Percentiles rank a stretch among this genome's conserved stretches.
Evolutionary conservation across 139 green algal species (phyloP).

Genomic region (Coccomyxa sp.): DNA sequence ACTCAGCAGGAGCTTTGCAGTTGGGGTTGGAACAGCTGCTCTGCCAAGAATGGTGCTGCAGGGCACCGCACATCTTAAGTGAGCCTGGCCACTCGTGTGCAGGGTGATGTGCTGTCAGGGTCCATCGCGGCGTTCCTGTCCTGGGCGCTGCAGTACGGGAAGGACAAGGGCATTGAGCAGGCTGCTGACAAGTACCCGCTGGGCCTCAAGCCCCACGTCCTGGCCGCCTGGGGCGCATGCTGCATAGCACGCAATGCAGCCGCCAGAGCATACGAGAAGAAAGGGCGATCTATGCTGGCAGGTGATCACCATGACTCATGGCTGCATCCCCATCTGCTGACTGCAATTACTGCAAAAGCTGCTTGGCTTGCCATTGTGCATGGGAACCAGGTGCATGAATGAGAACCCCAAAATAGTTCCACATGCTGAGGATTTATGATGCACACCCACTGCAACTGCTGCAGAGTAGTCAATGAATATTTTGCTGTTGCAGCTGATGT

Average conservation of each 20-base stretch:
- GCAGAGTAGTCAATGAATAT: no score
- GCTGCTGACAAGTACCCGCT: neutral
- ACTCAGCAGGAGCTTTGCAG: neutral
- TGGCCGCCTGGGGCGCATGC: constrained; percentile 36
- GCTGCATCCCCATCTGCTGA: no score
- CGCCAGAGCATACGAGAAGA: constrained; percentile 10
- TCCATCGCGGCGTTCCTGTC: constrained; percentile 42
- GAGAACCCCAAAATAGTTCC: no score
- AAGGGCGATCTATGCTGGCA: constrained; percentile 21
- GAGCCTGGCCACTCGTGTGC: no score
- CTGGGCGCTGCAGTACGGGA: constrained; percentile 31
- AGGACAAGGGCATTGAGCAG: constrained; percentile 9
- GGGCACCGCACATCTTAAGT: no score
- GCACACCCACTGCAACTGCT: no score
- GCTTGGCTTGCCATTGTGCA: no score
- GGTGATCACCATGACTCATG: no score
- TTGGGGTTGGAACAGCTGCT: neutral
- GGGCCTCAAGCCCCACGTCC: constrained; percentile 22
- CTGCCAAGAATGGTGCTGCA: neutral
- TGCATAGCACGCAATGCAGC: constrained; percentile 18
- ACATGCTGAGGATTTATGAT: no score
- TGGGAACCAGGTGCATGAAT: no score
- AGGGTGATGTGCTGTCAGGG: constrained; percentile 62
- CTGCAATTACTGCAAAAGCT: no score
- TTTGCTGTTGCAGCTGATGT: no score